These are phyloP conservation scores for Discostella pseudostelligera DNA, from an alignment of 108 stramenopile species.

Conservation along the genomic window DNA sequence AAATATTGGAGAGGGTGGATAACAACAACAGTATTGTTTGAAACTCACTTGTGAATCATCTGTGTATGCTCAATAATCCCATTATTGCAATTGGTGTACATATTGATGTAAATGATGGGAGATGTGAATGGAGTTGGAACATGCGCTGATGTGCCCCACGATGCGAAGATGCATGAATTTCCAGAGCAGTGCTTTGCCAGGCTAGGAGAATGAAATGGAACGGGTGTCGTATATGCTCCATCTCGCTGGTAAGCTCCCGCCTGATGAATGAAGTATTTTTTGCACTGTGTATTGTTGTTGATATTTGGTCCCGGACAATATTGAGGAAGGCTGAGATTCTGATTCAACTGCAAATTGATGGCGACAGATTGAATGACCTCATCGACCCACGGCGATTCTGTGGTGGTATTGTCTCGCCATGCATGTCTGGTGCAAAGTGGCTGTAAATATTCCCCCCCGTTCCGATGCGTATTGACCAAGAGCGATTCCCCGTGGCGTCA, in stretches of 20 bases:
- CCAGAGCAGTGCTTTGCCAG: slow-evolving; percentile 23
- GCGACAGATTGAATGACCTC: slow-evolving; percentile 27
- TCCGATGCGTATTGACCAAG: slow-evolving; percentile 35
- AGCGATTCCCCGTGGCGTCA: background rate
- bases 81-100: slow-evolving; percentile 25
- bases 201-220: slow-evolving; percentile 16
- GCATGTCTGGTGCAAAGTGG: background rate
- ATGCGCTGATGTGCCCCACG: slow-evolving; percentile 29
- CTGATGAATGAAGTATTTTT: slow-evolving; percentile 22
- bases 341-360: slow-evolving; percentile 7
- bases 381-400: slow-evolving; percentile 31
- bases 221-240: slow-evolving; percentile 3
- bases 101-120: slow-evolving; percentile 24
- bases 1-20: background rate
- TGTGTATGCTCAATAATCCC: slow-evolving; percentile 35
- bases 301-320: background rate
- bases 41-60: slow-evolving; percentile 32
- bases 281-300: background rate
- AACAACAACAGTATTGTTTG: background rate
- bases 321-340: background rate
- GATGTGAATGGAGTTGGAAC: slow-evolving; percentile 15
- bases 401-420: slow-evolving; percentile 35
- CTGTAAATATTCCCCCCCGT: slow-evolving; percentile 32
- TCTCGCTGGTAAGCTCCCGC: slow-evolving; percentile 26
- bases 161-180: slow-evolving; percentile 18